A percentile compares a stretch with the other conserved stretches of the same genome.
These are phyloP conservation scores for Sanguinoderma infundibulare DNA, from an alignment of 1,284 basidiomycete genomes.

Conservation along the genomic window DNA sequence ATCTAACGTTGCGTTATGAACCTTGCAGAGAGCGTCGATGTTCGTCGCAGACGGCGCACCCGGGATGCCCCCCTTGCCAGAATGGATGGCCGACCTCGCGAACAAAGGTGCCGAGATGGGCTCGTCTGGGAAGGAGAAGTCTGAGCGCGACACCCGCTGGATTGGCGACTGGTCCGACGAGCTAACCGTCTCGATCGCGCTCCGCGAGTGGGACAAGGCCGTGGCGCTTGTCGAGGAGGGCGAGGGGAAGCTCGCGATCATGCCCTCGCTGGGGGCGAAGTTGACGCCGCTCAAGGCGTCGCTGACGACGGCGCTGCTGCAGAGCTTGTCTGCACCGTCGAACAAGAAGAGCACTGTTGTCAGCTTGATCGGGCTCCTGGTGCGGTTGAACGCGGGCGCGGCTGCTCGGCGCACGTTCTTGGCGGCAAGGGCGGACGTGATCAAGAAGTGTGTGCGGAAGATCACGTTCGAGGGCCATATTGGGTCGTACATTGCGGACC, in stretches of 20 bases:
- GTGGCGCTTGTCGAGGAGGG: constrained; percentile 85
- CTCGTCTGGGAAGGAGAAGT: constrained; percentile 67
- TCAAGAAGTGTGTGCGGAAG: constrained; percentile 78
- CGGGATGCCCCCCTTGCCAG: constrained; percentile 54
- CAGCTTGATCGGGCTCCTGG: constrained; percentile 72
- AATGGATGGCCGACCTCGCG: constrained; percentile 73
- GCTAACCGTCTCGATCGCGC: constrained; percentile 88
- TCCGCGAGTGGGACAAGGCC: constrained; percentile 89
- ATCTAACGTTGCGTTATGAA: background rate
- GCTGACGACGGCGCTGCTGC: constrained; percentile 75
- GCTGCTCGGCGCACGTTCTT: constrained; percentile 87
- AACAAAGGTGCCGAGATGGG: constrained; percentile 54
- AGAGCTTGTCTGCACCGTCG: constrained; percentile 74
- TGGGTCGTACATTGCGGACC: constrained; percentile 79
- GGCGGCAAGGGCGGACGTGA: constrained; percentile 75
- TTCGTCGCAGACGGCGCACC: constrained; percentile 25
- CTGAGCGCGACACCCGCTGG: constrained; percentile 82
- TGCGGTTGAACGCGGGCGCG: constrained; percentile 78
- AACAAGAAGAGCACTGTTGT: constrained; percentile 83
- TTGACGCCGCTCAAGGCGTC: constrained; percentile 72
- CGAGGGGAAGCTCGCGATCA: constrained; percentile 64
- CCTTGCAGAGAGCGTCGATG: constrained; percentile 32
- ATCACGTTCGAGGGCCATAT: constrained; percentile 94
- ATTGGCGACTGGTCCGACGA: constrained; percentile 92
- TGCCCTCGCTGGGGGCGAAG: constrained; percentile 58